A percentile compares a stretch with the other conserved stretches of the same genome.
Conservation (phyloP, 352 stramenopile species). For the Phytophthora pseudosyringae region DNA sequence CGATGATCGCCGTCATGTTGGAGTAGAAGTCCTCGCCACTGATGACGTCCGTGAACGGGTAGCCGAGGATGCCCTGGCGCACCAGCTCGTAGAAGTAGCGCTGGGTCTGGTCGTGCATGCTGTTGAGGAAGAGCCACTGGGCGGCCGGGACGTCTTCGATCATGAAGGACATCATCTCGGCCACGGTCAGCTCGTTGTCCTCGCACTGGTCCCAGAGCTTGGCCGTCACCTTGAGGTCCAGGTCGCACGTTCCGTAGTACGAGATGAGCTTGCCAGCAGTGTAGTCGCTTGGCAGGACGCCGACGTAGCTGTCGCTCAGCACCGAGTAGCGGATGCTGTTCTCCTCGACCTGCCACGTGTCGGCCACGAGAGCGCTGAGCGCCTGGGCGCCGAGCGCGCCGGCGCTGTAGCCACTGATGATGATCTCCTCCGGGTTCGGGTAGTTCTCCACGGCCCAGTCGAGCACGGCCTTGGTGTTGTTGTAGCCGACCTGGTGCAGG, state of each 20-base stretch:
- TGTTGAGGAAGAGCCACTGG: conserved; percentile 75
- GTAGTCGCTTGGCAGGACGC: conserved; percentile 58
- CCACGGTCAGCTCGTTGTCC: conserved; percentile 47
- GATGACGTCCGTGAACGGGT: conserved; percentile 63
- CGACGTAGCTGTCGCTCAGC: conserved; percentile 71
- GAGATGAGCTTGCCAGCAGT: conserved; percentile 55
- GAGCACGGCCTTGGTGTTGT: conserved; percentile 68
- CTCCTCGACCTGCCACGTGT: conserved; percentile 62
- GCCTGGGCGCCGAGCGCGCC: conserved; percentile 60
- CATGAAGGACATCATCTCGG: conserved; percentile 59
- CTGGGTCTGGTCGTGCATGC: conserved; percentile 64
- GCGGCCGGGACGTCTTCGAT: conserved; percentile 50
- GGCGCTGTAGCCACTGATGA: conserved; percentile 64
- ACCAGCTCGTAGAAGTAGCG: conserved; percentile 75
- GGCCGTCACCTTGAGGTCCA: conserved; percentile 51
- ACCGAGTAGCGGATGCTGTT: conserved; percentile 65
- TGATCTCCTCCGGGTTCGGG: conserved; percentile 60
- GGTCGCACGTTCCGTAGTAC: conserved; percentile 64
- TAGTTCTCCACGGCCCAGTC: conserved; percentile 72
- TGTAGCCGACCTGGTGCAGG: conserved; percentile 63
- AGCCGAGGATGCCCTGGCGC: conserved; percentile 53
- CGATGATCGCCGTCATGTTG: conserved; percentile 57
- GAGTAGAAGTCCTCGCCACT: conserved; percentile 61
- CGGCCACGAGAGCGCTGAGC: conserved; percentile 48
- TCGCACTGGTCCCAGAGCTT: conserved; percentile 55